Evolutionary conservation across 805 yeast genomes (phyloP), one percentile per base, ranked within the genome.

Genomic region (Starmerella davenportii): DNA sequence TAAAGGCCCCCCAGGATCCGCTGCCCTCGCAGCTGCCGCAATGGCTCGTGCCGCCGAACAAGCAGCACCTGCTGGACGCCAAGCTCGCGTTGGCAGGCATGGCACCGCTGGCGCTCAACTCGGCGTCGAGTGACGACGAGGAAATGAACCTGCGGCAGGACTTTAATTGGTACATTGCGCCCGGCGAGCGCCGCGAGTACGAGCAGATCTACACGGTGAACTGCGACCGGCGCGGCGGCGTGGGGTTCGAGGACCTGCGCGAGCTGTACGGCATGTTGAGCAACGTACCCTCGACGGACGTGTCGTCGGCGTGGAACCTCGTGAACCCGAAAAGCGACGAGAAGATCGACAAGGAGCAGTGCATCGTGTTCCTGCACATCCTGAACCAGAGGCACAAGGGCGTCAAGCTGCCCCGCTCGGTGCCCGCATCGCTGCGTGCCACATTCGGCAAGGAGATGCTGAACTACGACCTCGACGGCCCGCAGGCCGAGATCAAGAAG

Each of bases 131-230:
- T 21, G 73, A 71, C 38, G 78, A 68, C 46, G 82, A 76, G 36
- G 87, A 77, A 33, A 73, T 74, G 30, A 70, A 72, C 18, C 55
- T 66, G 23, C 65, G 74, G 34, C 67, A 73, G 29, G 80, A 75
- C 51, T 81, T 90, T 53, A 94, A 85, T 55, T 90, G 98, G 98
- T 90, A 90, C 60, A 84, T 90, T 47, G 74, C 94, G 3, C 96
- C 95, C 18, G 68, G 74, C 8, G 96, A 90, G 52, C 73, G 75
- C 52, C 49, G 71, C 2, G 70, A 77, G 14, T 90, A 90, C 59
- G 87, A 80, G 52, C 65, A 77, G 24, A 72, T 90, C 25, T 79
- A 84, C 55, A 64, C 74, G 29, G 67, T 77, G 21, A 74, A 81
- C 38, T 62, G 79, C 37, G 95, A 87, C 60, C 61, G 67, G 25